phyloP scores from a whole-genome alignment of 371 early-diverging fungal genomes.

The Scutellospora calospora region DNA sequence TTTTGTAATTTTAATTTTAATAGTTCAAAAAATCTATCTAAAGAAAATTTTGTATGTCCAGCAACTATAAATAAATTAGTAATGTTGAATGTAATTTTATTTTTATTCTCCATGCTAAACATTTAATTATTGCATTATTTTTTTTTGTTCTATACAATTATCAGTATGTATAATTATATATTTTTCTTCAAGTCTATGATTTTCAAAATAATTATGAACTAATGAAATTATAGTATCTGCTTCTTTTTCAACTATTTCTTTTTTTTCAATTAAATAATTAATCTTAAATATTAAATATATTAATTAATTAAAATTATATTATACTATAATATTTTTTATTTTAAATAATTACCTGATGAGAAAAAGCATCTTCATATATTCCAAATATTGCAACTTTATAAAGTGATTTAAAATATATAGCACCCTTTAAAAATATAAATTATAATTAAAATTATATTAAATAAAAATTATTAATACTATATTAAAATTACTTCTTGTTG shows the following conservation, averaged over 20 bases:
- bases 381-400: neutral
- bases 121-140: neutral
- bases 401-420: neutral
- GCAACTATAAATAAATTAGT: too few relatives aligned
- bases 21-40: too few relatives aligned
- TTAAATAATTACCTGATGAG: neutral
- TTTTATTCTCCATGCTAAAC: too few relatives aligned
- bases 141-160: neutral
- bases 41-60: too few relatives aligned
- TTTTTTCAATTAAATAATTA: conserved; percentile 5
- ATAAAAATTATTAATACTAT: neutral
- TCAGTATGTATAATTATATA: neutral
- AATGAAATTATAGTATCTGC: too few relatives aligned
- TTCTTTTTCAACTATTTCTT: neutral
- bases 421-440: neutral
- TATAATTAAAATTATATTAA: neutral
- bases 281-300: neutral
- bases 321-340: neutral
- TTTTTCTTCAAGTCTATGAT: neutral
- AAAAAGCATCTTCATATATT: neutral
- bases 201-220: too few relatives aligned
- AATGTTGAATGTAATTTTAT: too few relatives aligned
- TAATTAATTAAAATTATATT: neutral
- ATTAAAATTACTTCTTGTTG: conserved; percentile 13
- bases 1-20: too few relatives aligned